A percentile compares a stretch with the other conserved stretches of the same genome.
Evolutionary conservation across 1,284 basidiomycete species (phyloP).

Genomic region (Lentinula novae-zelandiae): DNA sequence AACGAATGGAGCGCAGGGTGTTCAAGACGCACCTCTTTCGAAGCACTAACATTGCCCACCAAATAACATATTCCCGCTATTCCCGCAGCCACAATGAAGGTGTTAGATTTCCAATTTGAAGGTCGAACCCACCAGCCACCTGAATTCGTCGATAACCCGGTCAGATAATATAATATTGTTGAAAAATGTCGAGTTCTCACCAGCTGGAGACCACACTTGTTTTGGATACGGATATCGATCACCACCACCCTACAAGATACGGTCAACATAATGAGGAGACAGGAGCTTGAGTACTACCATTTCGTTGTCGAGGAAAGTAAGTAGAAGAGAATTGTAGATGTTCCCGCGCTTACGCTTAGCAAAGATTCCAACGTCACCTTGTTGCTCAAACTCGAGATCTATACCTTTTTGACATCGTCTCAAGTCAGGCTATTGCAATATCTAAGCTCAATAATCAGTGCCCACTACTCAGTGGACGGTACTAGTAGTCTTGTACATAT

Average conservation of each 20-base stretch:
- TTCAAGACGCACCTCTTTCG: conserved; percentile 34
- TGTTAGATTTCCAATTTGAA: conserved; percentile 43
- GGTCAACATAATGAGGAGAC: neutral
- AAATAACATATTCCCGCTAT: conserved; percentile 34
- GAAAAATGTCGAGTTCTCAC: conserved; percentile 22
- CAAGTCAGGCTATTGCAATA: too few species aligned
- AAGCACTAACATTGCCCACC: conserved; percentile 34
- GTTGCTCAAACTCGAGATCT: neutral
- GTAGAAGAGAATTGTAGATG: neutral
- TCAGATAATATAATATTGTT: neutral
- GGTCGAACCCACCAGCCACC: conserved; percentile 49
- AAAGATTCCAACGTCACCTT: too few species aligned
- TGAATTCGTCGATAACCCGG: conserved; percentile 13
- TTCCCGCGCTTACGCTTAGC: too few species aligned
- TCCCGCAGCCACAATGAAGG: conserved; percentile 36
- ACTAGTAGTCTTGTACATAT: too few species aligned
- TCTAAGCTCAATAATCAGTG: too few species aligned
- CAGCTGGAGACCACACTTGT: conserved; percentile 40
- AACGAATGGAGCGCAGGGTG: neutral
- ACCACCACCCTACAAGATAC: conserved; percentile 31
- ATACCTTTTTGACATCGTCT: too few species aligned
- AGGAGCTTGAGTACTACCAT: neutral
- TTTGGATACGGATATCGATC: conserved; percentile 42
- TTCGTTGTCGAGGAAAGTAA: neutral
- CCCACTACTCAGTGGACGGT: too few species aligned